Percentiles rank a stretch among this genome's conserved stretches.
Conservation (phyloP, 1,139 yeast species). For the Sugiyamaella novakii region DNA sequence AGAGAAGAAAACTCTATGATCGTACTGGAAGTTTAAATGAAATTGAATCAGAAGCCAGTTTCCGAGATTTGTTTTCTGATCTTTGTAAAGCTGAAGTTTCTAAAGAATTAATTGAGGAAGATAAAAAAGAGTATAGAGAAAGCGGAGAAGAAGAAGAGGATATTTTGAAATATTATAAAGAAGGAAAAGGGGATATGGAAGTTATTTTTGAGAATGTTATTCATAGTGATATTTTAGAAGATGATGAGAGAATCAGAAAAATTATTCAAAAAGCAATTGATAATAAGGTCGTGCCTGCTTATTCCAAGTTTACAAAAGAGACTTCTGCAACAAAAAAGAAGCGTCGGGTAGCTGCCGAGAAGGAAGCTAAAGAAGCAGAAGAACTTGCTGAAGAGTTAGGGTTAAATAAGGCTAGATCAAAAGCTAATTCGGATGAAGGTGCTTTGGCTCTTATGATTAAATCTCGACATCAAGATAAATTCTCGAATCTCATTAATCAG, state of each 20-base stretch:
- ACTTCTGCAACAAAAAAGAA: constrained; percentile 52
- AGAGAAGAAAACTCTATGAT: constrained; percentile 62
- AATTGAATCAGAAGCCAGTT: constrained; percentile 52
- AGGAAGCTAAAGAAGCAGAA: constrained; percentile 72
- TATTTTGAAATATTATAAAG: constrained; percentile 58
- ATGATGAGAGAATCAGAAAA: constrained; percentile 62
- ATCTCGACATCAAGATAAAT: constrained; percentile 39
- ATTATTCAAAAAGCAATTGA: constrained; percentile 53
- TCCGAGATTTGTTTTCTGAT: constrained; percentile 67
- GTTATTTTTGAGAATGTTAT: constrained; percentile 73
- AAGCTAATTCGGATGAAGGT: constrained; percentile 27
- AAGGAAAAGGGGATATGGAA: constrained; percentile 69
- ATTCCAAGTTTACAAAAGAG: constrained; percentile 57
- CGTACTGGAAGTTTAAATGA: constrained; percentile 65
- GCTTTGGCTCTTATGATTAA: constrained; percentile 35
- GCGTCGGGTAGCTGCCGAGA: constrained; percentile 56
- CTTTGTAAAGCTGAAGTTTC: constrained; percentile 59
- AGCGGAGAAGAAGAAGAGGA: constrained; percentile 70
- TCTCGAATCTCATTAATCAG: constrained; percentile 53
- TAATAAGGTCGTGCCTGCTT: constrained; percentile 43
- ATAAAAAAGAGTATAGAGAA: constrained; percentile 59
- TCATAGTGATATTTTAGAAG: constrained; percentile 67
- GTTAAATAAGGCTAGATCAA: constrained; percentile 43
- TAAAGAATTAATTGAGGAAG: constrained; percentile 73
- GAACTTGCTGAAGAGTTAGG: constrained; percentile 56